Evolutionary conservation across 345 rosid genomes (phyloP).

Genomic region (Fremontodendron californicum): DNA sequence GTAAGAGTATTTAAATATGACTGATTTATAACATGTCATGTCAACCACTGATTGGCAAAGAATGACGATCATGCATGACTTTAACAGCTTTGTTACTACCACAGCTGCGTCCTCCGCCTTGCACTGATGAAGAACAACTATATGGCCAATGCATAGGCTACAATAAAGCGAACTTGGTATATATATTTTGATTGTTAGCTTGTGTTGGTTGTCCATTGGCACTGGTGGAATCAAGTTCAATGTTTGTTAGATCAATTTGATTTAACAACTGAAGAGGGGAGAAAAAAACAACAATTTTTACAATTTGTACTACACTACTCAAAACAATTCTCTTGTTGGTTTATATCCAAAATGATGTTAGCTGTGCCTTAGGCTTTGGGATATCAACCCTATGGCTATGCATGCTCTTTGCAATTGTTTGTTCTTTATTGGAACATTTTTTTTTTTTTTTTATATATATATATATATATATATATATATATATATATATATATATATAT

Average conservation of each 20-base stretch:
- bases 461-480: no score
- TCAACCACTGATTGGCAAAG: slow-evolving; percentile 50
- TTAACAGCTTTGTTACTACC: slow-evolving; percentile 69
- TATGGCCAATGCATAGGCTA: slow-evolving; percentile 32
- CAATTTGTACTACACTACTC: slow-evolving; percentile 72
- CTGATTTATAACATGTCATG: not conserved
- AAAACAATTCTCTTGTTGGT: slow-evolving; percentile 52
- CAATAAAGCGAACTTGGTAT: slow-evolving; percentile 32
- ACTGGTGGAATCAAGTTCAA: slow-evolving; percentile 75
- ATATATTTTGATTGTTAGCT: slow-evolving; percentile 40
- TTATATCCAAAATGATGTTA: slow-evolving; percentile 65
- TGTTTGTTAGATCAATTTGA: slow-evolving; percentile 84
- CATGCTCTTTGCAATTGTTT: slow-evolving; percentile 50
- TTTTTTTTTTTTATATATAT: no score
- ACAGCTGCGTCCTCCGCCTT: slow-evolving; percentile 58
- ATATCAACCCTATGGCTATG: slow-evolving; percentile 63
- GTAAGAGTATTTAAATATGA: not conserved
- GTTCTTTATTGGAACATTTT: slow-evolving; percentile 58
- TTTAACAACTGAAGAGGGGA: slow-evolving; percentile 56
- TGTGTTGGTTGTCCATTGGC: slow-evolving; percentile 53
- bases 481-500: no score
- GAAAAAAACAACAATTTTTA: slow-evolving; percentile 56
- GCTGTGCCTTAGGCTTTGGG: slow-evolving; percentile 76
- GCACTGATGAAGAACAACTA: slow-evolving; percentile 18
- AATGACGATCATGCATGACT: slow-evolving; percentile 56